Conservation (phyloP, 306 rosid species). For the Acacia melanoxylon region DNA sequence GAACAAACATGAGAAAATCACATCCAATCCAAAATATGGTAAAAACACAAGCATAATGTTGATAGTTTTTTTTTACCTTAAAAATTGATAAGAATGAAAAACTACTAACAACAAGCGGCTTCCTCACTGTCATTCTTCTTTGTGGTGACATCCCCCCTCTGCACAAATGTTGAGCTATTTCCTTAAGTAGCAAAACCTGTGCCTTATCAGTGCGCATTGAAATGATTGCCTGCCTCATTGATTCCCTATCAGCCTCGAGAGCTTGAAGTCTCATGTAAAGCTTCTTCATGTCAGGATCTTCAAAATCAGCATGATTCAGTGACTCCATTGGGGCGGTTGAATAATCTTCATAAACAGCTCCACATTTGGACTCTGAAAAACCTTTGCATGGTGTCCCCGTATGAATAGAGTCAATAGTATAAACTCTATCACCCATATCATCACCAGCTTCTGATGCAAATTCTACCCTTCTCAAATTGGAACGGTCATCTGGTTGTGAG, state of each 20-base stretch:
- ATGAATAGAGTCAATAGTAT: conserved; percentile 82
- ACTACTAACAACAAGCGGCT: conserved; percentile 44
- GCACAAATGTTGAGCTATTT: conserved; percentile 91
- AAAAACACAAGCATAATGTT: background rate
- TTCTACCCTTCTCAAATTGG: conserved; percentile 61
- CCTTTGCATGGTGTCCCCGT: conserved; percentile 48
- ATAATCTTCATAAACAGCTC: conserved; percentile 50
- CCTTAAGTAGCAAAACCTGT: conserved; percentile 81
- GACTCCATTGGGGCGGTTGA: conserved; percentile 55
- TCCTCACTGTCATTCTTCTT: conserved; percentile 49
- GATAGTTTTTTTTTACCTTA: conserved; percentile 50
- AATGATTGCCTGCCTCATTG: conserved; percentile 92
- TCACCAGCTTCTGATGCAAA: conserved; percentile 75
- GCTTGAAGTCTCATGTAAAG: conserved; percentile 93
- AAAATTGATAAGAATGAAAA: conserved; percentile 58
- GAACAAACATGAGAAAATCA: background rate
- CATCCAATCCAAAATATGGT: background rate
- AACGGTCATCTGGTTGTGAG: conserved; percentile 54
- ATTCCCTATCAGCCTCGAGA: conserved; percentile 97
- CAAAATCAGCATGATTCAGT: conserved; percentile 43
- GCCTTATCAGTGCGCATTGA: conserved; percentile 95
- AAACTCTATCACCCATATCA: conserved; percentile 74
- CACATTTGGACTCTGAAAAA: conserved; percentile 50
- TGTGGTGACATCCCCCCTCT: conserved; percentile 70
- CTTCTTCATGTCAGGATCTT: conserved; percentile 77